These are phyloP conservation scores for Lecanicillium sp. DNA, from an alignment of 2,329 filamentous ascomycete species.

Conservation along the genomic window DNA sequence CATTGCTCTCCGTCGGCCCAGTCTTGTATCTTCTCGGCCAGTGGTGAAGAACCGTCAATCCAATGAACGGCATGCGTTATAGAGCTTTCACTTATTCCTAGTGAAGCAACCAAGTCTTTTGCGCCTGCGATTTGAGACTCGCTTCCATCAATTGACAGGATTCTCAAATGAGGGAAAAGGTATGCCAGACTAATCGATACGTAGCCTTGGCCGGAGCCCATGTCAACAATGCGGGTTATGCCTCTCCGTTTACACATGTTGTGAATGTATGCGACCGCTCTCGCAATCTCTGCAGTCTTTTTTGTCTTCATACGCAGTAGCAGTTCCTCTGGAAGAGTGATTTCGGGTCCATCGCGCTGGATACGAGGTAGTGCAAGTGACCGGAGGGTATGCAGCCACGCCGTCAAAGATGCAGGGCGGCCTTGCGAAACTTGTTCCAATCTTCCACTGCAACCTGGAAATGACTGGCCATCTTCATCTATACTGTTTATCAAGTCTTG, in stretches of 20 bases:
- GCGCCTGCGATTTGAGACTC: constrained; percentile 20
- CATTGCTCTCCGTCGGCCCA: constrained; percentile 20
- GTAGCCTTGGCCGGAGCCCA: constrained; percentile 22
- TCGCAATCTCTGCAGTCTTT: constrained; percentile 21
- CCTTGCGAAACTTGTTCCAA: background rate
- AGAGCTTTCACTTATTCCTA: constrained; percentile 14
- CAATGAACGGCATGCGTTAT: constrained; percentile 18
- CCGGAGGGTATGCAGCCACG: constrained; percentile 16
- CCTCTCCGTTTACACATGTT: constrained; percentile 13
- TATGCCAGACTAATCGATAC: constrained; percentile 20
- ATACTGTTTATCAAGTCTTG: constrained; percentile 21
- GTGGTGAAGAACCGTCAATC: constrained; percentile 17
- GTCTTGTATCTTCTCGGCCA: constrained; percentile 15
- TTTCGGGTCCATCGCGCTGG: constrained; percentile 11
- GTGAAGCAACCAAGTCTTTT: constrained; percentile 13
- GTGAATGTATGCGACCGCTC: constrained; percentile 17
- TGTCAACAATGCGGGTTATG: constrained; percentile 19
- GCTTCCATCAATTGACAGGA: constrained; percentile 24
- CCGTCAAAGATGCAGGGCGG: constrained; percentile 14
- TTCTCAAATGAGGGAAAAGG: constrained; percentile 17
- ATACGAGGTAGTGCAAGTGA: constrained; percentile 16
- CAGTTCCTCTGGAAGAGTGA: constrained; percentile 15
- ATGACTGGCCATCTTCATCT: constrained; percentile 9
- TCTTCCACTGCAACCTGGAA: background rate
- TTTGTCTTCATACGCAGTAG: constrained; percentile 21